phyloP scores from a whole-genome alignment of 2,329 filamentous ascomycete genomes.

The Cladophialophora exuberans region DNA sequence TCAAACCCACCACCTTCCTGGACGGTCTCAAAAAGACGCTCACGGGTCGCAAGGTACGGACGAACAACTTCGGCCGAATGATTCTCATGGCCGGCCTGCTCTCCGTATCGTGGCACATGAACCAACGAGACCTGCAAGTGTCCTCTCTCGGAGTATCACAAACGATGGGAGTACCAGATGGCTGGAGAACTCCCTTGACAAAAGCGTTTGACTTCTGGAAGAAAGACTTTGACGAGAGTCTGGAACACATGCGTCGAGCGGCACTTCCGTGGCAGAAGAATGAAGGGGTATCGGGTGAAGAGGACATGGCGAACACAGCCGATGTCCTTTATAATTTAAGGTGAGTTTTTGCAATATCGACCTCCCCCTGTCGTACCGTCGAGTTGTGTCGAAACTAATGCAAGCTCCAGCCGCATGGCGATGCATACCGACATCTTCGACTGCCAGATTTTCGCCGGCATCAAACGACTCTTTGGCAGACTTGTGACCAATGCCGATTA shows the following conservation, averaged over 20 bases:
- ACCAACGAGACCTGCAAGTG: slow-evolving; percentile 93
- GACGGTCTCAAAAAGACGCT: slow-evolving; percentile 89
- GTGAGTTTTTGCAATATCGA: no score
- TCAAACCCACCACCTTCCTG: slow-evolving; percentile 83
- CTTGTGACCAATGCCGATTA: slow-evolving; percentile 82
- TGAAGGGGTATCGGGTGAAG: slow-evolving; percentile 48
- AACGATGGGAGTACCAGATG: slow-evolving; percentile 78
- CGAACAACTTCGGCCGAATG: slow-evolving; percentile 88
- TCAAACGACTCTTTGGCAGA: slow-evolving; percentile 80
- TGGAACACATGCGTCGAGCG: slow-evolving; percentile 45
- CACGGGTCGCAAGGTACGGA: slow-evolving; percentile 80
- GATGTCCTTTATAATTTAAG: slow-evolving; percentile 90
- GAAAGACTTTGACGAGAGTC: slow-evolving; percentile 80
- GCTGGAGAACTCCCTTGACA: slow-evolving; percentile 84
- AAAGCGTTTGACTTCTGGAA: slow-evolving; percentile 94
- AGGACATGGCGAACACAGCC: slow-evolving; percentile 80
- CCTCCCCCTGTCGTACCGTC: no score
- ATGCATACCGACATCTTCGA: slow-evolving; percentile 97
- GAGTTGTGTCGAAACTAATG: no score
- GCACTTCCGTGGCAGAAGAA: slow-evolving; percentile 32
- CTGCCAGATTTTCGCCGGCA: slow-evolving; percentile 90
- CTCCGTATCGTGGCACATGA: slow-evolving; percentile 97
- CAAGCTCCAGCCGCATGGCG: slow-evolving; percentile 95
- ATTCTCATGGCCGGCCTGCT: slow-evolving; percentile 92
- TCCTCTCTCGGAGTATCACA: slow-evolving; percentile 73